Base-by-base conservation (phyloP, 139 green algal genomes). In the Yamagishiella unicocca region DNA sequence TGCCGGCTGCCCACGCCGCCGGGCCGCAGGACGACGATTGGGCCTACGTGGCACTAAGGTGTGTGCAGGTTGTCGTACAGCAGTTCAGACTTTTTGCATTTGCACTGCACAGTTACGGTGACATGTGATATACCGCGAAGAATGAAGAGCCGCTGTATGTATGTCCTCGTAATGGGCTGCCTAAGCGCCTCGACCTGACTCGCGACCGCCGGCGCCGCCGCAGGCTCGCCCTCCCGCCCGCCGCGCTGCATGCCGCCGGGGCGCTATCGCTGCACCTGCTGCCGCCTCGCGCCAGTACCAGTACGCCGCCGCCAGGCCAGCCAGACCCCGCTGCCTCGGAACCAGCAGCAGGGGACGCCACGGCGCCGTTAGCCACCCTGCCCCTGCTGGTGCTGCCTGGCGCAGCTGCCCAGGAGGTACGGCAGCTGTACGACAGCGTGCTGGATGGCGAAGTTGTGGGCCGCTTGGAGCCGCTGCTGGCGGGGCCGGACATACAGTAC, bases 361-460 rank as follows among this genome's bases (percentile, higher is more conserved):
- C 72, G 43, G 29, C 43, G 33, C 43, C 40, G 7, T 29, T 80
- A 2, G 43, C 43, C 27, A 45, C 43, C 27, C 14, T 64, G 43
- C 43, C 72, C 27, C 72, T 80, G 72, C 72, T 80, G 72, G 72
- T 80, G 21, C 72, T 80, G 72, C 72, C 72, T 9, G 43, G 27
- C 43, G 72, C 25, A 5, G 72, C 72, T 10, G 72, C 72, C 1
- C 14, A 27, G 22, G 72, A 80, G 72, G 27, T 80, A 33, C 33
- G 29, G 72, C 45, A 42, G 43, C 72, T 80, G 72, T 42, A 80
- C 72, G 29, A 10, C 29, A 31, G 45, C 9, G 40, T n/a, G 14
- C 10, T 80, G 29, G 29, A 1, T 9, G 29, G 29, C 2, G 43
- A 24, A 4, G 25, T 17, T 3, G 35, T 31, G 19, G 40, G 2